Conservation (phyloP, 805 yeast genomes). For the Kodamaea sagamina region DNA sequence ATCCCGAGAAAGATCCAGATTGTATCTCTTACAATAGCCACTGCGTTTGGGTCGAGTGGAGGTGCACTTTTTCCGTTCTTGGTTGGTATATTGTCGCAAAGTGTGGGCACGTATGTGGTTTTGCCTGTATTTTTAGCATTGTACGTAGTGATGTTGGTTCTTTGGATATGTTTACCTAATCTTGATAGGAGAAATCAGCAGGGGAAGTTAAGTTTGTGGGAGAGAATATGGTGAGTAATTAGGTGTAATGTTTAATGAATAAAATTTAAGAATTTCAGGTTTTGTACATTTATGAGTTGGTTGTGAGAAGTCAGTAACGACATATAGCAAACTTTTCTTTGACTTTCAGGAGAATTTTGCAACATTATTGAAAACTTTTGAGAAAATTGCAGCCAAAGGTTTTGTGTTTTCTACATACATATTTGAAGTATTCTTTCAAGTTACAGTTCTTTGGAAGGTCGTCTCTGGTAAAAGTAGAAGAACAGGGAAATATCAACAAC, state of each 20-base stretch:
- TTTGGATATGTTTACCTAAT: conserved; percentile 25
- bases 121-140: conserved; percentile 25
- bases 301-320: too few relatives aligned
- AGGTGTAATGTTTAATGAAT: too few relatives aligned
- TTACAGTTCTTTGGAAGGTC: too few relatives aligned
- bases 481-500: too few relatives aligned
- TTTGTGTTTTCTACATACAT: too few relatives aligned
- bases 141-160: conserved; percentile 17
- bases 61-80: conserved; percentile 27
- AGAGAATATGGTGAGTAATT: conserved; percentile 20
- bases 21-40: conserved; percentile 24
- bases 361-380: too few relatives aligned
- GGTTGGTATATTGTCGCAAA: conserved; percentile 24
- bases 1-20: conserved; percentile 28
- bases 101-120: conserved; percentile 25
- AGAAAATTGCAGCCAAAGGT: neutral
- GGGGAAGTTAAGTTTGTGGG: conserved; percentile 18
- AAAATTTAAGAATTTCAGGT: too few relatives aligned
- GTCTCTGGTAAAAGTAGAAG: too few relatives aligned
- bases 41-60: conserved; percentile 29
- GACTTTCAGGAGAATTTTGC: too few relatives aligned
- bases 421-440: too few relatives aligned
- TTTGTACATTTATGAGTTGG: too few relatives aligned
- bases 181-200: conserved; percentile 19
- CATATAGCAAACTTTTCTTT: too few relatives aligned